Evolutionary conservation across 176 grass and related monocot genomes (phyloP), one percentile per base, ranked within the genome.

Genomic region (Musa beccarii): DNA sequence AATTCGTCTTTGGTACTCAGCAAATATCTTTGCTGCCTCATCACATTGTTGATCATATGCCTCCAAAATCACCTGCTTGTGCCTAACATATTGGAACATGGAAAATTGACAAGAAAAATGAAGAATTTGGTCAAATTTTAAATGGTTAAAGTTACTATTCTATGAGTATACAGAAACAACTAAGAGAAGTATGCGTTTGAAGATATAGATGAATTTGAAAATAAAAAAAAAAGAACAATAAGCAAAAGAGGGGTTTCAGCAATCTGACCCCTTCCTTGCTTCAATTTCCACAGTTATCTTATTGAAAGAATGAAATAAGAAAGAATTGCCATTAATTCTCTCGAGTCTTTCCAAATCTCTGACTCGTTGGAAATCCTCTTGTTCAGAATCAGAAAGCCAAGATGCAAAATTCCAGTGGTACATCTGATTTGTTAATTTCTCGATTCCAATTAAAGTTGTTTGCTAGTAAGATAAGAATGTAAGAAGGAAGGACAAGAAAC

Each of bases 41-140:
- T 93, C 95, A 12, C 90, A 89, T 84, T 99, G 90, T 59, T 99
- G 95, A 25, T 94, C 86, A 76, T 91, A 99, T 69, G 95, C 88
- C 83, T 94, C 84, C 49, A 99, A 86, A 84, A 94, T 91, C 69
- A 94, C 88, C 74, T 94, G 86, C 53, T 92, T 91, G 83, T 99
- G 95, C 88, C 95, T 99, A 76, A 71, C 68, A 70, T 75, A 56
- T 78, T 71, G 20, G 71, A 71, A 77, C 28, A 53, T 24, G 63
- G 74, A 72, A 80, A 67, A 65, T 69, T 11, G 24, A 75, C 69
- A 64, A 62, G 20, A 20, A 10, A 69, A 69, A 69, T 52, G 24
- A 53, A 22, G 49, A 10, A 66, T 52, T 59, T 20, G 52, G 34
- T 23, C 19, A 68, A 64, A 12, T 54, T 51, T 13, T 11, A 77